A percentile compares a stretch with the other conserved stretches of the same genome.
phyloP scores from a whole-genome alignment of 164 flowering plant genomes.

The Vitis rupestris region DNA sequence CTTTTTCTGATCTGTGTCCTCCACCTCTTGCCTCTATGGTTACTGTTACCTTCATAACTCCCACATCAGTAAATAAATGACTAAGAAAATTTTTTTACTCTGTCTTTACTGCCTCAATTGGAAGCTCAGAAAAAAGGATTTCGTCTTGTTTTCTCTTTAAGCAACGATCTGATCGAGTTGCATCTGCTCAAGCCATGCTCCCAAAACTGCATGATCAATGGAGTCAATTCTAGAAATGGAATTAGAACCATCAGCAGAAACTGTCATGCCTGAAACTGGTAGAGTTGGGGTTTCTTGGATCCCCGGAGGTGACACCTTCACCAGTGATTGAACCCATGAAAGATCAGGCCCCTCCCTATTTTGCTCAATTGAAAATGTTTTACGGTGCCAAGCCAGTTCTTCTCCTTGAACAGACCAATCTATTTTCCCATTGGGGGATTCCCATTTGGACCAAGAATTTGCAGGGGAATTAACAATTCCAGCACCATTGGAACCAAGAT shows the following conservation, averaged over 20 bases:
- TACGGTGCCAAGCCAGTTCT: slow-evolving; percentile 12
- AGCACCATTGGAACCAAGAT: slow-evolving; percentile 28
- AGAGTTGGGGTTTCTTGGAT: too few species aligned
- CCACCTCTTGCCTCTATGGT: too few species aligned
- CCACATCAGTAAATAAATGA: too few species aligned
- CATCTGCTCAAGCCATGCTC: slow-evolving; percentile 12
- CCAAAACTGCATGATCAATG: slow-evolving; percentile 3
- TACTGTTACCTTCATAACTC: too few species aligned
- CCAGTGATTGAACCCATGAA: slow-evolving; percentile 42
- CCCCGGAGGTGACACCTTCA: slow-evolving; percentile 35
- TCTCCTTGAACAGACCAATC: slow-evolving; percentile 37
- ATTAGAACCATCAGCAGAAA: too few species aligned
- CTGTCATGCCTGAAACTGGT: too few species aligned
- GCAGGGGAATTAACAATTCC: slow-evolving; percentile 51
- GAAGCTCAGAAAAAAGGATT: too few species aligned
- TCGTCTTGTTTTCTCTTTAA: background rate
- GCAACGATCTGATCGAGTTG: slow-evolving; percentile 7
- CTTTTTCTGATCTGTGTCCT: too few species aligned
- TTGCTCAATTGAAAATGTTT: slow-evolving; percentile 66
- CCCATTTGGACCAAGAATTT: slow-evolving; percentile 49
- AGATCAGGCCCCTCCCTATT: slow-evolving; percentile 38
- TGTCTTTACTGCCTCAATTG: too few species aligned
- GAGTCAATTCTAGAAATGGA: background rate
- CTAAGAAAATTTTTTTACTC: too few species aligned
- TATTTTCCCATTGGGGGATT: slow-evolving; percentile 29